Evolutionary conservation across 31 red algal genomes (phyloP).

Genomic region (Endocladia muricata): DNA sequence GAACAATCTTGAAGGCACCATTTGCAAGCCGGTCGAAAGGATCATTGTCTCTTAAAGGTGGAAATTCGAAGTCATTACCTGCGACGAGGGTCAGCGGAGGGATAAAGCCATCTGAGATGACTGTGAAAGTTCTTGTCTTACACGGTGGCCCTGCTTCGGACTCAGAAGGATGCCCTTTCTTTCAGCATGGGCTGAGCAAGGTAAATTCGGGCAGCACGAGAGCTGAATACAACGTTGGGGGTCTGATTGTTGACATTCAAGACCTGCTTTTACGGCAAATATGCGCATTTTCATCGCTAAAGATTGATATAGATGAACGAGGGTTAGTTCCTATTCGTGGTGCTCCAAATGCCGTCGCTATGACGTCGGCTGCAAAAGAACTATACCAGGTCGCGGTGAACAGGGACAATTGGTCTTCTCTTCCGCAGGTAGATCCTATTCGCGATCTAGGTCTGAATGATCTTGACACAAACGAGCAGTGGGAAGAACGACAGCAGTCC

Average conservation of each 20-base stretch:
- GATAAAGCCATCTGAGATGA: neutral
- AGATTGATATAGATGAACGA: constrained; percentile 40
- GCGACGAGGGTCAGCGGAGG: neutral
- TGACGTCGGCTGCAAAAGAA: constrained; percentile 36
- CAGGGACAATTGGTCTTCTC: neutral
- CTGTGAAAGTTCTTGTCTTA: constrained; percentile 37
- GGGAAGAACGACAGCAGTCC: constrained; percentile 38
- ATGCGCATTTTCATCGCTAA: constrained; percentile 4
- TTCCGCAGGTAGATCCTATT: constrained; percentile 37
- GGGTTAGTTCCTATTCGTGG: constrained; percentile 55
- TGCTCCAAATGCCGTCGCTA: constrained; percentile 19
- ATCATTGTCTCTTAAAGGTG: constrained; percentile 1
- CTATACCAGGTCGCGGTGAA: constrained; percentile 22
- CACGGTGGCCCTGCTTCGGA: constrained; percentile 53
- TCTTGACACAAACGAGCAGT: constrained; percentile 44
- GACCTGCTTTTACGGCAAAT: constrained; percentile 12
- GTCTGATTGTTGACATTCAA: constrained; percentile 39
- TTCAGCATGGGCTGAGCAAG: constrained; percentile 9
- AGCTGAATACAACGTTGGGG: constrained; percentile 34
- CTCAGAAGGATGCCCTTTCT: constrained; percentile 27
- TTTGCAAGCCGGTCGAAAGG: constrained; percentile 16
- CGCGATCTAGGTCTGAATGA: constrained; percentile 41
- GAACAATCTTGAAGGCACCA: constrained; percentile 19
- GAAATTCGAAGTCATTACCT: neutral
- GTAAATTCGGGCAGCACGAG: constrained; percentile 4